These are phyloP conservation scores for Peronospora farinosa DNA, from an alignment of 352 stramenopile species.

Conservation along the genomic window DNA sequence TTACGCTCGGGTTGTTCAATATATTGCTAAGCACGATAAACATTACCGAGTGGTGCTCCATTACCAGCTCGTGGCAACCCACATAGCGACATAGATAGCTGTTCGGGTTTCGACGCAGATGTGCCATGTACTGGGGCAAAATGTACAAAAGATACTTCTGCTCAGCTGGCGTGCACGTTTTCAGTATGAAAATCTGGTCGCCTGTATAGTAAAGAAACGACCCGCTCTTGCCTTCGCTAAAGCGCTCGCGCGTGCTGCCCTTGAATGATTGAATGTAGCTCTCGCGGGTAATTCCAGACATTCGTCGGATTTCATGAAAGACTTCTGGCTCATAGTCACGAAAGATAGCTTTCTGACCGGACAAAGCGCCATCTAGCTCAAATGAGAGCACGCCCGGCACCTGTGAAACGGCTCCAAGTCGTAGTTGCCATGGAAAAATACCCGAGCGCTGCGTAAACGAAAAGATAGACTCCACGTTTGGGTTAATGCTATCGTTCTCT, in stretches of 20 bases:
- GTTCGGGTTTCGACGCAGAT: constrained; percentile 75
- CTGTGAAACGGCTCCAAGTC: constrained; percentile 39
- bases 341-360: constrained; percentile 66
- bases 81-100: constrained; percentile 86
- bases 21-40: constrained; percentile 89
- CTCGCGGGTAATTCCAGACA: constrained; percentile 73
- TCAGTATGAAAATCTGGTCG: constrained; percentile 86
- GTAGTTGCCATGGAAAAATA: constrained; percentile 62
- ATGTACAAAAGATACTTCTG: constrained; percentile 83
- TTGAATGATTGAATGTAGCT: constrained; percentile 75
- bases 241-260: constrained; percentile 76
- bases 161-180: constrained; percentile 81
- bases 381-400: constrained; percentile 57
- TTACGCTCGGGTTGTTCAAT: constrained; percentile 76
- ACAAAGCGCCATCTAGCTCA: constrained; percentile 58
- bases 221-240: constrained; percentile 85
- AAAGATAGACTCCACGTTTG: constrained; percentile 49
- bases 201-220: constrained; percentile 88
- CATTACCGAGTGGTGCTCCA: constrained; percentile 77
- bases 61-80: constrained; percentile 83
- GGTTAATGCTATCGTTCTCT: constrained; percentile 30
- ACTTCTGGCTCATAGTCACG: constrained; percentile 76
- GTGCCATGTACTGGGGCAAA: constrained; percentile 80
- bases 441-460: constrained; percentile 57
- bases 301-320: constrained; percentile 74